A percentile compares a stretch with the other conserved stretches of the same genome.
phyloP scores from a whole-genome alignment of 805 yeast species.

The Ogataea paraovalis region DNA sequence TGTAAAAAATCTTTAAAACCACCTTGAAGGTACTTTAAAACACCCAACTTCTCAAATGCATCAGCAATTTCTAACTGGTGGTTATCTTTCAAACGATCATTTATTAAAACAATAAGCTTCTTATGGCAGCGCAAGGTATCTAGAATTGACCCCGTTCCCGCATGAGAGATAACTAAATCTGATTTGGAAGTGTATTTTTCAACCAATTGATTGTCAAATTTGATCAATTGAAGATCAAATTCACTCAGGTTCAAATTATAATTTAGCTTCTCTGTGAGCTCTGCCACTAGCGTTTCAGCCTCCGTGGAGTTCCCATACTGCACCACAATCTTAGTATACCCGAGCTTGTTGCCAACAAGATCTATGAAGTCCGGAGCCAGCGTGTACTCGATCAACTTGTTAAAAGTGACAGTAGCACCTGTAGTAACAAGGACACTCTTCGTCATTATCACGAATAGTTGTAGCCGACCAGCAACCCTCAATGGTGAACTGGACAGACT shows the following conservation, averaged over 20 bases:
- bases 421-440: slow-evolving; percentile 58
- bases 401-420: slow-evolving; percentile 89
- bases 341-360: slow-evolving; percentile 28
- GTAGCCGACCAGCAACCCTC: too few relatives aligned
- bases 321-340: slow-evolving; percentile 41
- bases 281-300: slow-evolving; percentile 9
- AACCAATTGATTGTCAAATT: slow-evolving; percentile 40
- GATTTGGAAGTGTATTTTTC: slow-evolving; percentile 38
- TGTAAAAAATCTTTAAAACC: slow-evolving; percentile 15
- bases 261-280: slow-evolving; percentile 5
- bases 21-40: slow-evolving; percentile 23
- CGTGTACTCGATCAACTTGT: slow-evolving; percentile 46
- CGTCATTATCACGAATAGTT: too few relatives aligned
- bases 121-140: slow-evolving; percentile 61
- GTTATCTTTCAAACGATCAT: slow-evolving; percentile 74
- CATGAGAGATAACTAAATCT: slow-evolving; percentile 78
- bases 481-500: too few relatives aligned
- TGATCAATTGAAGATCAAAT: slow-evolving; percentile 24
- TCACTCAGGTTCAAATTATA: background rate
- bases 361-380: slow-evolving; percentile 34
- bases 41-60: slow-evolving; percentile 38
- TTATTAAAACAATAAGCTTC: slow-evolving; percentile 66
- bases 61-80: slow-evolving; percentile 78
- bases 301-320: slow-evolving; percentile 50
- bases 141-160: slow-evolving; percentile 86